Evolutionary conservation across 2,329 filamentous ascomycete species (phyloP), one percentile per base, ranked within the genome.

Genomic region (Botryosphaeria dothidea): DNA sequence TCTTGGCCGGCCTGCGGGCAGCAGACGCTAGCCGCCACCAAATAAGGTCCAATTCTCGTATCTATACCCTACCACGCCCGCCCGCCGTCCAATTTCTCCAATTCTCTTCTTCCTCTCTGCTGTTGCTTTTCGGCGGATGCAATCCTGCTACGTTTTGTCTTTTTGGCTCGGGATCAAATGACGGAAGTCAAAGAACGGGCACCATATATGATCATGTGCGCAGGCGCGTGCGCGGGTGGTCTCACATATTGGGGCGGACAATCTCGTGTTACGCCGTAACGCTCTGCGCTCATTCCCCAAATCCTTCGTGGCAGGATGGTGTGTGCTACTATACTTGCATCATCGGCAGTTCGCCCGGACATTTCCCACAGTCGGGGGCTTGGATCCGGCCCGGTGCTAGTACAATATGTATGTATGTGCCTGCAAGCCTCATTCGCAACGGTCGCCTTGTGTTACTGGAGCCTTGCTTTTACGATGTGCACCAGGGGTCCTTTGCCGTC

Each of bases 1-100:
- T 43, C 23, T 25, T 41, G 36, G 31, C 19, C 36, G 54, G 54
- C 54, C 29, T 5, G 43, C 54, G 54, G 54, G 54, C 51, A 56
- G 38, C 11, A 15, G 23, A 15, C 41, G 38, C 38, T 36, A 60
- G 56, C 56, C 38, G 56, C 38, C 38, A 60, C 56, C 56, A 46
- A 60, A 60, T 60, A 60, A 60, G 56, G 56, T 60, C 56, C 36
- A 57, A 46, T 34, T 23, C 56, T 60, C 56, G 56, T 46, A 60
- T 60, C 56, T 60, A 15, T 60, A n/a, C 38, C 1, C 38, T 34
- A 4, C 49, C 49, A 34, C 49, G 49, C 29, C 49, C 49, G 15
- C 17, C 45, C 45, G 9, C 3, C 23, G 11, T 25, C 11, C 23
- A 6, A 27, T 7, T 17, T 11, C 17, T 49, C 46, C 15, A 27